Conservation (phyloP, 2,329 filamentous ascomycete species). For the Penicillium sp. region DNA sequence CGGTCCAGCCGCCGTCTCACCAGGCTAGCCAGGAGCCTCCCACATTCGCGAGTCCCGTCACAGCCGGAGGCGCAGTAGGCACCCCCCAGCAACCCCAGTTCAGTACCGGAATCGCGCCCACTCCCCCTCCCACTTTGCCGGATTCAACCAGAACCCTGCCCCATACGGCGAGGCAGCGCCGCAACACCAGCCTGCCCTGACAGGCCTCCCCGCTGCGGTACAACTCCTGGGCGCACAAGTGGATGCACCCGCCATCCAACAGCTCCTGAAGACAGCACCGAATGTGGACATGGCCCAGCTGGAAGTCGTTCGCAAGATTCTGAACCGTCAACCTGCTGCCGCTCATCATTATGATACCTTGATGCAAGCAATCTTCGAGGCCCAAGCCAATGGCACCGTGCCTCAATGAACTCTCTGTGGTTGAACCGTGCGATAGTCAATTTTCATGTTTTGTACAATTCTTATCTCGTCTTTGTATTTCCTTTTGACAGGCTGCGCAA, state of each 20-base stretch:
- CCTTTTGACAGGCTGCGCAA: slow-evolving; percentile 12
- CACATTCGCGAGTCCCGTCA: slow-evolving; percentile 34
- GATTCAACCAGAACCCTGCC: slow-evolving; percentile 14
- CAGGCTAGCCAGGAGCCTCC: slow-evolving; percentile 35
- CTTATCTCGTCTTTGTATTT: slow-evolving; percentile 9
- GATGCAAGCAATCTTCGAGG: slow-evolving; percentile 41
- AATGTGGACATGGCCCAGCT: slow-evolving; percentile 69
- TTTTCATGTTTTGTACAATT: slow-evolving; percentile 19
- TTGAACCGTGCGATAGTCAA: slow-evolving; percentile 9
- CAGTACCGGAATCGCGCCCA: slow-evolving; percentile 24
- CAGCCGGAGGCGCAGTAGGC: slow-evolving; percentile 25
- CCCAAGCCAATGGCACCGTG: slow-evolving; percentile 32
- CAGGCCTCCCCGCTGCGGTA: slow-evolving; percentile 56
- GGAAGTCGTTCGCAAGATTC: slow-evolving; percentile 65
- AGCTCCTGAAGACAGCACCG: slow-evolving; percentile 65
- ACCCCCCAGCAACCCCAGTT: slow-evolving; percentile 32
- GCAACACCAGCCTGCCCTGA: slow-evolving; percentile 28
- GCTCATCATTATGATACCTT: slow-evolving; percentile 54
- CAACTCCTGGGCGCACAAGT: slow-evolving; percentile 63
- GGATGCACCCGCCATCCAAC: slow-evolving; percentile 62
- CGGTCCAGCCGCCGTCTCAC: slow-evolving; percentile 42
- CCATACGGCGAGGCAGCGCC: slow-evolving; percentile 21
- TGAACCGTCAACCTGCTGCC: slow-evolving; percentile 62
- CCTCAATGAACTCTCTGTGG: slow-evolving; percentile 20
- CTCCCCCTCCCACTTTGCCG: slow-evolving; percentile 21